Evolutionary conservation across 2,329 filamentous ascomycete genomes (phyloP).

Genomic region (Alternaria sp.): DNA sequence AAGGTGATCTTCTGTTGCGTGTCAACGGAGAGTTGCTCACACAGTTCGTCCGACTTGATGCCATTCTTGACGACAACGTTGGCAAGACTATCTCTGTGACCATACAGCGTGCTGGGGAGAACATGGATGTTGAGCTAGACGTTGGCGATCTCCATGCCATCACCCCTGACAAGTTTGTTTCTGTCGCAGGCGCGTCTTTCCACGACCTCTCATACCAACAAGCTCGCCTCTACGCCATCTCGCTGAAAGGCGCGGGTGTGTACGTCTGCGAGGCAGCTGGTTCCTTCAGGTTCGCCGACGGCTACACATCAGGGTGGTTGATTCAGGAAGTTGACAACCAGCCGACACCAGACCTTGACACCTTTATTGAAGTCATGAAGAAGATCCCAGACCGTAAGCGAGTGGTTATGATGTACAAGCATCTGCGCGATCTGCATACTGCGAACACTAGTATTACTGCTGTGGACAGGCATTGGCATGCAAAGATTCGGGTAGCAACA

Average conservation of each 20-base stretch:
- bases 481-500: conserved; percentile 90
- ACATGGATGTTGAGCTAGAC: conserved; percentile 82
- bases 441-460: conserved; percentile 91
- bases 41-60: conserved; percentile 90
- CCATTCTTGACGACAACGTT: conserved; percentile 88
- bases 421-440: conserved; percentile 92
- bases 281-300: conserved; percentile 90
- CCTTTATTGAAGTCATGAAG: conserved; percentile 92
- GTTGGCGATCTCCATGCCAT: conserved; percentile 93
- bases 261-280: conserved; percentile 95
- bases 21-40: conserved; percentile 93
- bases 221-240: conserved; percentile 92
- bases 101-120: conserved; percentile 86
- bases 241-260: conserved; percentile 78
- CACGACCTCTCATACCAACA: conserved; percentile 98
- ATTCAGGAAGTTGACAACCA: conserved; percentile 92
- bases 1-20: conserved; percentile 92
- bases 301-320: conserved; percentile 89
- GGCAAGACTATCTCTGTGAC: conserved; percentile 79
- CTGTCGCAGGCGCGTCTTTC: conserved; percentile 92
- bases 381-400: conserved; percentile 80
- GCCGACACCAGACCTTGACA: conserved; percentile 83
- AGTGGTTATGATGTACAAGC: conserved; percentile 94
- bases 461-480: conserved; percentile 94
- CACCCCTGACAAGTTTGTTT: conserved; percentile 94